Conservation (phyloP, 192 early-diverging fungal species). For the Backusella liffmaniae region DNA sequence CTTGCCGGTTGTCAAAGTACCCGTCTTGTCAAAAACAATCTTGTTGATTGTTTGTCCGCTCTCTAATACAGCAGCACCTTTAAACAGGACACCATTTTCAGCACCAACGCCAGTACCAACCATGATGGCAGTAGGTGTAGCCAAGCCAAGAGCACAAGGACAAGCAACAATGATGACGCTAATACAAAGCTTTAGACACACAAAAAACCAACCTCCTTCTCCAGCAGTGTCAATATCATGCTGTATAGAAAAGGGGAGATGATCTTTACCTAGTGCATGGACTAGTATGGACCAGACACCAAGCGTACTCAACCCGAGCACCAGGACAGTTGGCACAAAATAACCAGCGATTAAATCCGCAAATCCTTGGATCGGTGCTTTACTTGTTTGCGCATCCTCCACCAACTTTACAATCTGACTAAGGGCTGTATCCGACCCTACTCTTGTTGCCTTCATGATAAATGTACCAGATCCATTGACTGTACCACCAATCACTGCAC, state of each 20-base stretch:
- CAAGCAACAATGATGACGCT: conserved; percentile 96
- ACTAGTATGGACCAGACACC: conserved; percentile 64
- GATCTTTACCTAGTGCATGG: conserved; percentile 22
- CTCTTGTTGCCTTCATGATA: conserved; percentile 77
- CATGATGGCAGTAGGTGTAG: conserved; percentile 97
- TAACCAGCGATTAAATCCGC: conserved; percentile 86
- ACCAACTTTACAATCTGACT: conserved; percentile 92
- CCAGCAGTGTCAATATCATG: conserved; percentile 46
- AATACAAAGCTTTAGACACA: conserved; percentile 84
- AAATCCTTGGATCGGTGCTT: conserved; percentile 93
- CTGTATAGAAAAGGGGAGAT: conserved; percentile 29
- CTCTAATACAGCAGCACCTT: conserved; percentile 87
- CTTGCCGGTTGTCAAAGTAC: conserved; percentile 83
- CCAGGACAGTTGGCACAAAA: conserved; percentile 88
- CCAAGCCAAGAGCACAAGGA: conserved; percentile 93
- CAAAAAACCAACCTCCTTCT: conserved; percentile 67
- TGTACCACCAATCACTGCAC: conserved; percentile 84
- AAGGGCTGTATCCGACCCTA: conserved; percentile 88
- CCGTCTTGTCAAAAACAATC: conserved; percentile 97
- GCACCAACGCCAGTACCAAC: conserved; percentile 97
- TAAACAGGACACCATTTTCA: conserved; percentile 92
- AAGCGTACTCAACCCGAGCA: conserved; percentile 72
- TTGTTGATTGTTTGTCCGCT: conserved; percentile 76
- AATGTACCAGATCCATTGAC: conserved; percentile 89
- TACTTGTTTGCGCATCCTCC: conserved; percentile 87